Evolutionary conservation across 345 rosid genomes (phyloP).

Genomic region (Boechera retrofracta): DNA sequence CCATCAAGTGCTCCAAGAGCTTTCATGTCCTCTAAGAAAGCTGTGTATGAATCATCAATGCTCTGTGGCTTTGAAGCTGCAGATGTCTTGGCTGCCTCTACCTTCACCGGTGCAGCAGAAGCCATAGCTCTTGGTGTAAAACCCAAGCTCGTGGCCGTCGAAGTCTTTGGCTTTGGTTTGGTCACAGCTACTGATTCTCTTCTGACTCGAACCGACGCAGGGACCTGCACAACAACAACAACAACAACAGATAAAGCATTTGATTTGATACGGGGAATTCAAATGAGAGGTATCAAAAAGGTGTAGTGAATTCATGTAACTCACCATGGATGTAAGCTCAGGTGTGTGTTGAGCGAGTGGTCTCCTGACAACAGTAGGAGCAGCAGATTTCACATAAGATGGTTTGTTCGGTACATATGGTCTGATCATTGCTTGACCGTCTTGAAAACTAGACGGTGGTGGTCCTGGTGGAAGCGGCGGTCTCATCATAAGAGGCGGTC

Average conservation of each 20-base stretch:
- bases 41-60: conserved; percentile 85
- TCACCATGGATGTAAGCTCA: conserved; percentile 95
- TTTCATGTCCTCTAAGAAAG: conserved; percentile 98
- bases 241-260: conserved; percentile 1
- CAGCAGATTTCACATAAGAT: conserved; percentile 96
- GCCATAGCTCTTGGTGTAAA: conserved; percentile 55
- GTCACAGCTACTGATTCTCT: conserved; percentile 69
- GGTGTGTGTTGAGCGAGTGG: conserved; percentile 99
- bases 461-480: conserved; percentile 99
- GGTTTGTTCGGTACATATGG: conserved; percentile 76
- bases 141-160: conserved; percentile 42
- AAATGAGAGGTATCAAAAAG: neutral
- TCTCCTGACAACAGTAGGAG: conserved; percentile 95
- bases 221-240: conserved; percentile 61
- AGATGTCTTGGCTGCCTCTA: conserved; percentile 52
- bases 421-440: conserved; percentile 53
- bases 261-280: neutral
- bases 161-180: conserved; percentile 76
- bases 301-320: conserved; percentile 35
- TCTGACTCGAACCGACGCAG: conserved; percentile 96
- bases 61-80: conserved; percentile 67
- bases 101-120: conserved; percentile 51
- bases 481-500: conserved; percentile 90
- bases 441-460: conserved; percentile 75
- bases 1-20: conserved; percentile 96